A percentile compares a stretch with the other conserved stretches of the same genome.
These are phyloP conservation scores for Hericium coralloides DNA, from an alignment of 768 basidiomycete genomes.

Conservation along the genomic window DNA sequence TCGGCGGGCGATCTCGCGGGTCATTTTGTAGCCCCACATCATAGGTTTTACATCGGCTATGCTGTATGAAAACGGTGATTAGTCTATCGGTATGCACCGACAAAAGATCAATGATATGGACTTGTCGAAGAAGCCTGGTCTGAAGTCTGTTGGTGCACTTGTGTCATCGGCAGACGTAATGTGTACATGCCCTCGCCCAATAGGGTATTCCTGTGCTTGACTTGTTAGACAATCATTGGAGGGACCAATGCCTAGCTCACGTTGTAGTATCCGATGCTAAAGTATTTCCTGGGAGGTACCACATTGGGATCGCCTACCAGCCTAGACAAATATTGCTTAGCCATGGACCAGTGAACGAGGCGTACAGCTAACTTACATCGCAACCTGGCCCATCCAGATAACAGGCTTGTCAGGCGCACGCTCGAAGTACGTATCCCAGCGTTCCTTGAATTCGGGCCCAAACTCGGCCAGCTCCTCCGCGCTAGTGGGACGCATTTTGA, in stretches of 20 bases:
- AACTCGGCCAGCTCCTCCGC: constrained; percentile 39
- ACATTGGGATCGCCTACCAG: constrained; percentile 10
- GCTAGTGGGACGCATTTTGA: constrained; percentile 44
- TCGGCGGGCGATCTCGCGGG: constrained; percentile 45
- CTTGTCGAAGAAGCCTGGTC: constrained; percentile 2
- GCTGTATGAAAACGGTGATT: constrained; percentile 6
- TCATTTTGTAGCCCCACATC: constrained; percentile 45
- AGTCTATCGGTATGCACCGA: background rate
- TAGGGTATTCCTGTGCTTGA: constrained; percentile 9
- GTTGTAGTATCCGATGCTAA: constrained; percentile 7
- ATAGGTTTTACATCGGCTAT: constrained; percentile 30
- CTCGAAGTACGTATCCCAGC: constrained; percentile 44
- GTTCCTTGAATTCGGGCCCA: constrained; percentile 34
- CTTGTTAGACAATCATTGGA: too few relatives aligned
- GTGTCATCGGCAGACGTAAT: constrained; percentile 11
- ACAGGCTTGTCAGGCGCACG: constrained; percentile 49
- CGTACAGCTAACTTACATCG: constrained; percentile 27
- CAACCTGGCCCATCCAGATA: constrained; percentile 30
- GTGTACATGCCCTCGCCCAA: constrained; percentile 14
- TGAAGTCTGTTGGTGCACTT: constrained; percentile 13
- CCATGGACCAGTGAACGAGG: background rate
- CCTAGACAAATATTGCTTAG: background rate
- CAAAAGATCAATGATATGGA: background rate
- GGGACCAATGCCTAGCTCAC: background rate
- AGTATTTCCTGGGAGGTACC: constrained; percentile 9